Conservation (phyloP, 352 stramenopile species). For the Globisporangium heterothallicum region DNA sequence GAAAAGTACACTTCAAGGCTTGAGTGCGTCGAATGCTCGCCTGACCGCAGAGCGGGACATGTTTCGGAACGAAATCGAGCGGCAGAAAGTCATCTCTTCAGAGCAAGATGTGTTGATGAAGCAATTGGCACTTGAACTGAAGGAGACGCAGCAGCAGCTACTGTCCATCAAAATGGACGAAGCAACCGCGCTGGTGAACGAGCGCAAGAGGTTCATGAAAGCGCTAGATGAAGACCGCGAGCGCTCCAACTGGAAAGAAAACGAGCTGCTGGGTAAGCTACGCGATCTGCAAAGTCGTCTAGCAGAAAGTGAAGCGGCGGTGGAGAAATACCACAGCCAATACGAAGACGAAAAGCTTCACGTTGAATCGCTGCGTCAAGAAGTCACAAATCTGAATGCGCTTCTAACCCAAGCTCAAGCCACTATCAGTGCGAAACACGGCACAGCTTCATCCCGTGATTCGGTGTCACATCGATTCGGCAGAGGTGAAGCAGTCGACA, state of each 20-base stretch:
- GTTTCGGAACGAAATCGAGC: conserved; percentile 15
- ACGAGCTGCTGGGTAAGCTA: conserved; percentile 42
- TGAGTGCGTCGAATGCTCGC: conserved; percentile 17
- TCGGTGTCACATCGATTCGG: not conserved
- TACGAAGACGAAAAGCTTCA: conserved; percentile 78
- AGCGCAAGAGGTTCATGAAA: conserved; percentile 47
- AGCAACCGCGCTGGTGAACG: conserved; percentile 41
- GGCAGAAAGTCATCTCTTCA: conserved; percentile 11
- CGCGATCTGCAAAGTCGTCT: conserved; percentile 45
- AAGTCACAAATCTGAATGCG: conserved; percentile 56
- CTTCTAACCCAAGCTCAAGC: conserved; percentile 59
- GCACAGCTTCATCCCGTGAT: conserved; percentile 3
- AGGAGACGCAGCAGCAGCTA: conserved; percentile 42
- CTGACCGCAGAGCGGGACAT: conserved; percentile 22
- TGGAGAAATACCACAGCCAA: conserved; percentile 60
- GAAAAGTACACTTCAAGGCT: conserved; percentile 3
- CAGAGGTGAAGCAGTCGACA: not conserved
- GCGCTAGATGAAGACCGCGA: conserved; percentile 47
- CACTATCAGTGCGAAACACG: conserved; percentile 38
- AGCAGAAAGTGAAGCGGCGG: conserved; percentile 40
- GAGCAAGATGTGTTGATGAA: conserved; percentile 29
- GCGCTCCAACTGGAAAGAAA: conserved; percentile 48
- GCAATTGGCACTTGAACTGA: conserved; percentile 20
- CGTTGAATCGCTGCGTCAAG: conserved; percentile 57
- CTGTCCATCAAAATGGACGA: conserved; percentile 51